Evolutionary conservation across 805 yeast species (phyloP).

Genomic region (Maudiozyma barnettii): DNA sequence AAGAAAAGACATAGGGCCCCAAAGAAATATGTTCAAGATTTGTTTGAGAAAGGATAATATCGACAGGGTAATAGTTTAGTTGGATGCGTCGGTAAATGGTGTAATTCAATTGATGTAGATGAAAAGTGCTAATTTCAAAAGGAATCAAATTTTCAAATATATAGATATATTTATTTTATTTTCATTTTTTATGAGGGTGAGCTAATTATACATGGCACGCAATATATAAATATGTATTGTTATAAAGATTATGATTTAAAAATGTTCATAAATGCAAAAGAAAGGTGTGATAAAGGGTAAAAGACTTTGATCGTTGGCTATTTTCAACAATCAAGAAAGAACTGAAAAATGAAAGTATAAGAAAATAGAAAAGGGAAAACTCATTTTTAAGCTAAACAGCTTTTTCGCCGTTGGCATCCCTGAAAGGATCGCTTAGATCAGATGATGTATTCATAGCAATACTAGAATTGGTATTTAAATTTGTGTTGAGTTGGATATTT

Average conservation of each 20-base stretch:
- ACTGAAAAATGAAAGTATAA: not conserved
- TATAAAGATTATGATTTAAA: not conserved
- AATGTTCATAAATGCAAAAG: not conserved
- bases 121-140: not conserved
- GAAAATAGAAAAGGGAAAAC: not conserved
- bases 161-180: too few species aligned
- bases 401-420: not conserved
- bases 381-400: not conserved
- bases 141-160: too few species aligned
- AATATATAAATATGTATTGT: not conserved
- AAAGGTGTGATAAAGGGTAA: not conserved
- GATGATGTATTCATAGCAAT: not conserved
- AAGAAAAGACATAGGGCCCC: not conserved
- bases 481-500: not conserved
- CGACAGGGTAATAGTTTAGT: too few species aligned
- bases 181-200: not conserved
- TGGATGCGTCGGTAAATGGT: not conserved
- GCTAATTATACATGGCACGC: not conserved
- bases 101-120: not conserved
- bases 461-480: not conserved
- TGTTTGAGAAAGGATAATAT: too few species aligned
- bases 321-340: not conserved
- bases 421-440: constrained; percentile 1
- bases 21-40: too few species aligned
- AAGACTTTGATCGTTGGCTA: not conserved